These are phyloP conservation scores for Cyberlindnera amylophila DNA, from an alignment of 805 yeast genomes.

Conservation along the genomic window DNA sequence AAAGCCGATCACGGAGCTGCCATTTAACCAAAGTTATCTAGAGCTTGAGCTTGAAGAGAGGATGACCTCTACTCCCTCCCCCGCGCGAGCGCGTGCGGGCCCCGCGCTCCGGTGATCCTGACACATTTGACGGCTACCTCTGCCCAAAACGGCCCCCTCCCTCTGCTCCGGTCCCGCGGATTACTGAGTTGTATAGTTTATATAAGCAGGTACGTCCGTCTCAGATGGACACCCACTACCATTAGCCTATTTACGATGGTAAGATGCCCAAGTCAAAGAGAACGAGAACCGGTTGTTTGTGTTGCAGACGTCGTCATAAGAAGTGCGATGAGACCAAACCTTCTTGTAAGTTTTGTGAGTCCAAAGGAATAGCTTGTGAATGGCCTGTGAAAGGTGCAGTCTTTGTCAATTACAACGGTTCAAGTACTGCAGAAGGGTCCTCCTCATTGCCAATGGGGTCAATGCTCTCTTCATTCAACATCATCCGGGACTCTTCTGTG, in stretches of 20 bases:
- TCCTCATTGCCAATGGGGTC: too few species aligned
- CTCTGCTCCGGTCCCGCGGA: neutral
- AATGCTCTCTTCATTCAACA: too few species aligned
- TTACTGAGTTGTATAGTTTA: neutral
- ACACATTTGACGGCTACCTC: neutral
- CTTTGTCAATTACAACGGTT: constrained; percentile 10
- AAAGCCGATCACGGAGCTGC: too few species aligned
- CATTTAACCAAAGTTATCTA: too few species aligned
- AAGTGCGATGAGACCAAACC: constrained; percentile 19
- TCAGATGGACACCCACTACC: neutral
- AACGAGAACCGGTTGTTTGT: constrained; percentile 19
- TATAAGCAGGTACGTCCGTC: neutral
- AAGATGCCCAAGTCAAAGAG: constrained; percentile 9
- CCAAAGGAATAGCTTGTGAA: constrained; percentile 16
- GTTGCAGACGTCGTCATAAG: constrained; percentile 18
- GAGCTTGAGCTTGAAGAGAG: too few species aligned
- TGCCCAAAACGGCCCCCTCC: neutral
- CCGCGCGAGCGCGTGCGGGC: too few species aligned
- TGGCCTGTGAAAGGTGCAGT: constrained; percentile 18
- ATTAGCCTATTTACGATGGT: neutral
- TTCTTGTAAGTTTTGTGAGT: constrained; percentile 11
- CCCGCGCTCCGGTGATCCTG: constrained; percentile 2
- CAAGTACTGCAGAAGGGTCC: neutral
- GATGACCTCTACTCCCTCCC: too few species aligned
- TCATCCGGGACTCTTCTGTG: too few species aligned